Conservation (phyloP, 305 asterid species). For the Plantago lanceolata region DNA sequence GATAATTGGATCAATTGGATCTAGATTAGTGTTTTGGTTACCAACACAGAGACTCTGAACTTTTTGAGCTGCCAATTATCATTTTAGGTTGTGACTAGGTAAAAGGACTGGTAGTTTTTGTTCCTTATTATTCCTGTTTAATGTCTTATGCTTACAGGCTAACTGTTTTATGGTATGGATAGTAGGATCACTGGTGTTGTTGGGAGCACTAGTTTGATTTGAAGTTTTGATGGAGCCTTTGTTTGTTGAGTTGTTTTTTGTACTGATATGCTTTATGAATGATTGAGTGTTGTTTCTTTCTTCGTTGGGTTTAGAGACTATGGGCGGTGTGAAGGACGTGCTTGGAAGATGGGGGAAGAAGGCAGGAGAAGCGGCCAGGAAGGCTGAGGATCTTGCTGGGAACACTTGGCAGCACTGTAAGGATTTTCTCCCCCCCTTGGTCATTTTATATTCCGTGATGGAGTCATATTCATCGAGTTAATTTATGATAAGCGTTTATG, state of each 20-base stretch:
- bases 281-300: conserved; percentile 5
- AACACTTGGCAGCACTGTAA: conserved; percentile 94
- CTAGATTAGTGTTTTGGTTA: not conserved
- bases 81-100: not conserved
- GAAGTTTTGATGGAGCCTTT: not conserved
- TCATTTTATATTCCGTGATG: not conserved
- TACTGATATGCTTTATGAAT: not conserved
- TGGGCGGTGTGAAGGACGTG: conserved; percentile 70
- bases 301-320: conserved; percentile 43
- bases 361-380: conserved; percentile 79
- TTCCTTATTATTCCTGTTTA: too few species aligned
- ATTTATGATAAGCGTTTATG: too few species aligned
- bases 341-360: conserved; percentile 85
- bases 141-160: too few species aligned
- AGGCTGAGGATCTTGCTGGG: conserved; percentile 88
- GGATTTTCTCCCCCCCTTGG: conserved; percentile 21
- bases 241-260: not conserved
- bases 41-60: too few species aligned
- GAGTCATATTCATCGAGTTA: not conserved
- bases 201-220: not conserved
- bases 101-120: too few species aligned
- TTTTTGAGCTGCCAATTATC: not conserved
- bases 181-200: too few species aligned
- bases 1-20: not conserved
- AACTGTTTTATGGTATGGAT: too few species aligned